Conservation (phyloP, 768 basidiomycete species). For the Psilocybe tampanensis region DNA sequence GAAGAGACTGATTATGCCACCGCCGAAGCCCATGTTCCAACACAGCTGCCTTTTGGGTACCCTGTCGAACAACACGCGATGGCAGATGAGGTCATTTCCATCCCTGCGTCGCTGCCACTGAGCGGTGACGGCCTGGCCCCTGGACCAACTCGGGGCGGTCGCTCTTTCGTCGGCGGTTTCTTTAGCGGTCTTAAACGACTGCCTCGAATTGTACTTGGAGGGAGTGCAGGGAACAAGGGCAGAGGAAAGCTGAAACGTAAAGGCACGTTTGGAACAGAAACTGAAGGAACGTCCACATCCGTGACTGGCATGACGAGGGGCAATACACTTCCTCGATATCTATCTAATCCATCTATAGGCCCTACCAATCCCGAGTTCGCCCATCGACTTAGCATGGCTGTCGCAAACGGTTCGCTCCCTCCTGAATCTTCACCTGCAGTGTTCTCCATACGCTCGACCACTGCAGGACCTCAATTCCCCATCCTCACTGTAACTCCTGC, state of each 20-base stretch:
- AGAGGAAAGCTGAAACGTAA: slow-evolving; percentile 17
- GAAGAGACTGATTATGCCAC: not conserved
- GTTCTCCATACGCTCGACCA: slow-evolving; percentile 12
- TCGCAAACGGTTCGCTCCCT: slow-evolving; percentile 26
- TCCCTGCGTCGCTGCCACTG: not conserved
- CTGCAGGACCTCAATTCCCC: slow-evolving; percentile 27
- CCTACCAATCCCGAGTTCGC: slow-evolving; percentile 36
- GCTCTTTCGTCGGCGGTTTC: slow-evolving; percentile 39
- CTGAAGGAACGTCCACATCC: slow-evolving; percentile 22
- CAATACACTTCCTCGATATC: slow-evolving; percentile 38
- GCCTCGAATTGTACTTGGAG: slow-evolving; percentile 34
- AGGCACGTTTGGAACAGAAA: slow-evolving; percentile 34
- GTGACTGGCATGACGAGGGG: slow-evolving; percentile 32
- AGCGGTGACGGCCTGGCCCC: not conserved
- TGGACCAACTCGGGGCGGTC: slow-evolving; percentile 1
- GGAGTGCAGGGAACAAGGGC: slow-evolving; percentile 15
- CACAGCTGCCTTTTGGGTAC: not conserved
- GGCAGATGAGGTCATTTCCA: not conserved
- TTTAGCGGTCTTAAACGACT: slow-evolving; percentile 37
- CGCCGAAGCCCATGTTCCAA: not conserved
- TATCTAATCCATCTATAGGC: slow-evolving; percentile 40
- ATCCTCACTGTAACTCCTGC: slow-evolving; percentile 36
- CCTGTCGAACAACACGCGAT: not conserved
- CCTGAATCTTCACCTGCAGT: slow-evolving; percentile 23
- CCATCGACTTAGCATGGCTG: slow-evolving; percentile 34